phyloP scores from a whole-genome alignment of 306 rosid genomes.

The Amphicarpaea edgeworthii region DNA sequence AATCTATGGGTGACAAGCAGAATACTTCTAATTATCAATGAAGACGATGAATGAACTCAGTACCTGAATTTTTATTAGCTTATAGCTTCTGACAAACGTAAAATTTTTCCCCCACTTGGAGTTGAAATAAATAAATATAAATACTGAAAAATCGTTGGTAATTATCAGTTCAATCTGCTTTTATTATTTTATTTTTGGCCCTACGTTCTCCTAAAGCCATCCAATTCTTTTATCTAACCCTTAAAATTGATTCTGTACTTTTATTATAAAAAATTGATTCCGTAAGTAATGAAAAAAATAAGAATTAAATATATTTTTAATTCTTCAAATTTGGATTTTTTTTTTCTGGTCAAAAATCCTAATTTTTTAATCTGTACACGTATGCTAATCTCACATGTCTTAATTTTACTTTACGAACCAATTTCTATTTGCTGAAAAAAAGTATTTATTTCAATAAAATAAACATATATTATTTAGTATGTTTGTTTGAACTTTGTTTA shows the following conservation, averaged over 20 bases:
- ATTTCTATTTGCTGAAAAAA: too few species aligned
- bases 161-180: neutral
- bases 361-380: neutral
- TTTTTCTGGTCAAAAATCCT: too few species aligned
- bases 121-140: slow-evolving; percentile 22
- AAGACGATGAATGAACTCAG: slow-evolving; percentile 38
- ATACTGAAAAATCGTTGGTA: neutral
- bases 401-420: too few species aligned
- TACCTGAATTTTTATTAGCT: slow-evolving; percentile 35
- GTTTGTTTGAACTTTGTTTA: too few species aligned
- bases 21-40: slow-evolving; percentile 49
- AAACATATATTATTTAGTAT: too few species aligned
- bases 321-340: too few species aligned
- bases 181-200: neutral
- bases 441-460: too few species aligned
- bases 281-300: too few species aligned
- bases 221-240: neutral
- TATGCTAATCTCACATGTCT: neutral
- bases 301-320: too few species aligned
- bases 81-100: slow-evolving; percentile 45
- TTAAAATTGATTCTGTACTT: neutral
- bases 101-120: slow-evolving; percentile 11
- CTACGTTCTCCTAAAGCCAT: neutral
- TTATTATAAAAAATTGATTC: too few species aligned
- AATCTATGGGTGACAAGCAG: slow-evolving; percentile 48